Evolutionary conservation across 169 alveolate genomes (phyloP).

Genomic region (Perkinsus marinus): DNA sequence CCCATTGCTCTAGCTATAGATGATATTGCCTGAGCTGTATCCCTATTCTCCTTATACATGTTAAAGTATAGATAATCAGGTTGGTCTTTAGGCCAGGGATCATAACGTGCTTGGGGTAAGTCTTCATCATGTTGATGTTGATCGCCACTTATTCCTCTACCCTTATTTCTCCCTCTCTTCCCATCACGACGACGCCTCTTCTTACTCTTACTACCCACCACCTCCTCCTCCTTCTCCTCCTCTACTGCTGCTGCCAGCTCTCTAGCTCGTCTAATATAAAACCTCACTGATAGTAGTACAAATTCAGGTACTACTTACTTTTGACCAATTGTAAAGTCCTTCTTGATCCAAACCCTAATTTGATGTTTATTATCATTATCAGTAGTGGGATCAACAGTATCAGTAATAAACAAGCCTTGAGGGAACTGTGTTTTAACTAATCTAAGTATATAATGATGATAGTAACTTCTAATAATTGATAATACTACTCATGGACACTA

Average conservation of each 20-base stretch:
- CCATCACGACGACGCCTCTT: neutral
- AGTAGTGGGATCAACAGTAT: neutral
- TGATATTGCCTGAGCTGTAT: neutral
- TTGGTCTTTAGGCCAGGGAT: neutral
- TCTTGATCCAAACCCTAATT: neutral
- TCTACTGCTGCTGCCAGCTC: neutral
- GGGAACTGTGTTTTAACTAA: neutral
- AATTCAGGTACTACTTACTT: neutral
- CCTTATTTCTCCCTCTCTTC: neutral
- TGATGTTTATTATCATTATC: neutral
- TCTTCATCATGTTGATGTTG: neutral
- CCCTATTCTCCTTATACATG: neutral
- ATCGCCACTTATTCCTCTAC: neutral
- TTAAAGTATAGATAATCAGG: neutral
- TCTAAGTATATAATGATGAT: neutral
- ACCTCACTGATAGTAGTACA: neutral
- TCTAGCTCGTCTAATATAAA: neutral
- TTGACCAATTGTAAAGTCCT: neutral
- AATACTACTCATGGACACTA: neutral
- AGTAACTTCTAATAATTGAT: neutral
- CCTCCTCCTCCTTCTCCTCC: neutral
- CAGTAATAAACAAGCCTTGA: neutral
- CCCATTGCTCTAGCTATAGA: neutral
- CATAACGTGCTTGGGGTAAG: neutral
- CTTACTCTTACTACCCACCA: neutral